phyloP scores from a whole-genome alignment of 2,329 filamentous ascomycete genomes.

The Fusarium protoensiforme region DNA sequence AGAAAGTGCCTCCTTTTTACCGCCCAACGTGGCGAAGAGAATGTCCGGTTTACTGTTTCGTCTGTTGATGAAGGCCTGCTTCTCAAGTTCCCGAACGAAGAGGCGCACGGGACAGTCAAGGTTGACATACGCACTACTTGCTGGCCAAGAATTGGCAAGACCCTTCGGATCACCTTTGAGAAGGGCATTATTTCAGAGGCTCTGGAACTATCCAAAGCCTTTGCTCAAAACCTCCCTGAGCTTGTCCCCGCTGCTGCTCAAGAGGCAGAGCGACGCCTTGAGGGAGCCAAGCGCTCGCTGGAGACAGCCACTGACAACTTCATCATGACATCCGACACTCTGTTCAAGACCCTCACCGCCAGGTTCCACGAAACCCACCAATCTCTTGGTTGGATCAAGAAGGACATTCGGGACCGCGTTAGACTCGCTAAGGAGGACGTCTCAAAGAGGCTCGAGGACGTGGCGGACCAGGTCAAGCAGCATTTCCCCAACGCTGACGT shows the following conservation, averaged over 20 bases:
- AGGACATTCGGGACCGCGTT: constrained; percentile 28
- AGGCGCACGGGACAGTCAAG: constrained; percentile 68
- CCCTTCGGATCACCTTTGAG: constrained; percentile 70
- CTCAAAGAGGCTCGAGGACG: constrained; percentile 25
- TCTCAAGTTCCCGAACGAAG: constrained; percentile 62
- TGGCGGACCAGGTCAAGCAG: constrained; percentile 31
- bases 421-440: constrained; percentile 29
- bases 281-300: constrained; percentile 48
- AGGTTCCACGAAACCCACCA: constrained; percentile 37
- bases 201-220: constrained; percentile 56
- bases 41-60: constrained; percentile 61
- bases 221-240: constrained; percentile 56
- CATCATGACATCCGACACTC: constrained; percentile 43
- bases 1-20: constrained; percentile 68
- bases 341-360: constrained; percentile 37
- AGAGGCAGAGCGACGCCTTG: constrained; percentile 52
- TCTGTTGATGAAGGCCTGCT: constrained; percentile 62
- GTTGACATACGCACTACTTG: constrained; percentile 68
- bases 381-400: constrained; percentile 36
- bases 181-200: constrained; percentile 57
- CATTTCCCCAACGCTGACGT: constrained; percentile 38
- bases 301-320: constrained; percentile 46
- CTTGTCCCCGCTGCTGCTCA: constrained; percentile 53
- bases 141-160: constrained; percentile 70
- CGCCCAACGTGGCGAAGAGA: constrained; percentile 60